phyloP scores from a whole-genome alignment of 306 rosid species.

The Cicer arietinum region DNA sequence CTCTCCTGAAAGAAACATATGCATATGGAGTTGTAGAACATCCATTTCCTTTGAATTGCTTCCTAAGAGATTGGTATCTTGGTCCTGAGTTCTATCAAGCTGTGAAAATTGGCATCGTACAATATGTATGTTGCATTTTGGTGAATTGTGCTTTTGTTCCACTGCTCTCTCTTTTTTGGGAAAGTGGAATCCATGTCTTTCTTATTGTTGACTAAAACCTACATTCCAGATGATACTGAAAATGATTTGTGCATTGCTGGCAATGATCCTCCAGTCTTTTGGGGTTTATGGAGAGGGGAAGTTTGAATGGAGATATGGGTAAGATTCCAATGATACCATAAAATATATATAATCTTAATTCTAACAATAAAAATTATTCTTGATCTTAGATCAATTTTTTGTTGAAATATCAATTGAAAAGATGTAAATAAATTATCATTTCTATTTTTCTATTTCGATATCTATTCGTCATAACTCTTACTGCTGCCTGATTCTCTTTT shows the following conservation, averaged over 20 bases:
- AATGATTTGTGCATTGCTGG: slow-evolving; percentile 92
- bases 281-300: slow-evolving; percentile 99
- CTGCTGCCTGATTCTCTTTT: slow-evolving; percentile 44
- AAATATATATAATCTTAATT: slow-evolving; percentile 32
- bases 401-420: slow-evolving; percentile 12
- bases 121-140: slow-evolving; percentile 80
- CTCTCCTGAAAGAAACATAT: slow-evolving; percentile 81
- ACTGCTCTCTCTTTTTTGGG: neutral
- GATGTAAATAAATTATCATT: neutral
- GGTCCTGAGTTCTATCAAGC: slow-evolving; percentile 90
- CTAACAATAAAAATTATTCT: slow-evolving; percentile 10
- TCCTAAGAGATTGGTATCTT: slow-evolving; percentile 85
- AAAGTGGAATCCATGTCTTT: slow-evolving; percentile 30
- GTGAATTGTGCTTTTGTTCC: slow-evolving; percentile 40
- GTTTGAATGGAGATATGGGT: slow-evolving; percentile 97
- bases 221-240: slow-evolving; percentile 88
- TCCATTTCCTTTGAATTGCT: slow-evolving; percentile 89
- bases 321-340: slow-evolving; percentile 42
- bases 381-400: slow-evolving; percentile 8
- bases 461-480: slow-evolving; percentile 17
- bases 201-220: slow-evolving; percentile 47
- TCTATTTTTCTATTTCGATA: neutral
- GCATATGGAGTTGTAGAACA: slow-evolving; percentile 94
- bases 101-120: slow-evolving; percentile 98
- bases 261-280: slow-evolving; percentile 86